phyloP scores from a whole-genome alignment of 768 basidiomycete species.

The Trichaptum fuscoviolaceum region DNA sequence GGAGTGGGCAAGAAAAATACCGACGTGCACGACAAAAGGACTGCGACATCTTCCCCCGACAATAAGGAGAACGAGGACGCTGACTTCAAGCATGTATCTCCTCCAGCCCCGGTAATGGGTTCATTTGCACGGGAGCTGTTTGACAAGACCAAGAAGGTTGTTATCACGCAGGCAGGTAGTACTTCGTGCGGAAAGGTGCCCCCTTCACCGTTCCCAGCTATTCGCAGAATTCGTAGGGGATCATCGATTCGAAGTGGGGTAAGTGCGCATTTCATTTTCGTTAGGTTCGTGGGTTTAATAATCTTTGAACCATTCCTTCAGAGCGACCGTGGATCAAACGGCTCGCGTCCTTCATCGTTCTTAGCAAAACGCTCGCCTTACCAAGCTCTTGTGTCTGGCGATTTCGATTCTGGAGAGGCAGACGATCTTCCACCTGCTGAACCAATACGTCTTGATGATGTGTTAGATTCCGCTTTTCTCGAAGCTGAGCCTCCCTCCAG shows the following conservation, averaged over 20 bases:
- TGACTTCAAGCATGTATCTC: slow-evolving; percentile 26
- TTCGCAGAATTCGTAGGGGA: slow-evolving; percentile 3
- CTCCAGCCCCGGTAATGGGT: slow-evolving; percentile 14
- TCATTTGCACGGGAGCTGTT: slow-evolving; percentile 23
- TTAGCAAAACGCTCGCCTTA: slow-evolving; percentile 6
- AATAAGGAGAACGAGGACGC: not conserved
- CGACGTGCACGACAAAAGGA: slow-evolving; percentile 19
- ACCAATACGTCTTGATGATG: slow-evolving; percentile 66
- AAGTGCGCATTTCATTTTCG: slow-evolving; percentile 1
- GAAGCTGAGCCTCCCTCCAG: slow-evolving; percentile 43
- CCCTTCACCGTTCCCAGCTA: slow-evolving; percentile 10
- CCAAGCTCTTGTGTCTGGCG: slow-evolving; percentile 19
- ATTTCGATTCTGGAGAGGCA: slow-evolving; percentile 31
- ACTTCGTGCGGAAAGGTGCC: not conserved
- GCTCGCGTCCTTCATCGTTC: slow-evolving; percentile 11
- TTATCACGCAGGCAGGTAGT: not conserved
- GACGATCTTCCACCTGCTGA: slow-evolving; percentile 40
- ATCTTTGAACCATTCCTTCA: not conserved
- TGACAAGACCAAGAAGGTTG: slow-evolving; percentile 8
- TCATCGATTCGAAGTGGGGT: slow-evolving; percentile 9
- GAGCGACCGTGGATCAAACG: slow-evolving; percentile 9
- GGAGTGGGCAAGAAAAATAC: not conserved
- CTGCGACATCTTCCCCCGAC: slow-evolving; percentile 14
- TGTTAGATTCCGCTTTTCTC: slow-evolving; percentile 69
- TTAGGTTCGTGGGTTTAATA: not conserved